phyloP scores from a whole-genome alignment of 169 alveolate genomes.

The Plasmodium knowlesi region DNA sequence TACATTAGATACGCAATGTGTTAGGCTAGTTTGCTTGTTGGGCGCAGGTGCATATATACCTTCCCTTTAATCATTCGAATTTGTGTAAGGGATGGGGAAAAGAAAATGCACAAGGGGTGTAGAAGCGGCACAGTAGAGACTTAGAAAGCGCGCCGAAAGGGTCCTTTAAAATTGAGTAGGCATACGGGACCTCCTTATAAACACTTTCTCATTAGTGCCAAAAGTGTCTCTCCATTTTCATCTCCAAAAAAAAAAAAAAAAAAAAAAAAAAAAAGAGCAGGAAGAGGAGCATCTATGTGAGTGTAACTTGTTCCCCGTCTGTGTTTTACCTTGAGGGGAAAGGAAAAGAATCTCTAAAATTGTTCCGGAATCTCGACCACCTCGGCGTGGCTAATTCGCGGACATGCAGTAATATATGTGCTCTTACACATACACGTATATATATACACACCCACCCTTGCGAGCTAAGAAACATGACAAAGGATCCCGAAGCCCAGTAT shows the following conservation, averaged over 20 bases:
- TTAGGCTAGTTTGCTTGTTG: neutral
- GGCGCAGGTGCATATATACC: neutral
- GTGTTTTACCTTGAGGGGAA: neutral
- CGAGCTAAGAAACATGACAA: constrained; percentile 32
- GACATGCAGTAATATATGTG: neutral
- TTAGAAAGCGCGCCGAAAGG: neutral
- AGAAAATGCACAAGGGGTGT: neutral
- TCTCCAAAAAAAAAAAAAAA: neutral
- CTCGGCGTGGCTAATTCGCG: neutral
- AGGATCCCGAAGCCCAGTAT: constrained; percentile 32
- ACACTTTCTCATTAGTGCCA: neutral
- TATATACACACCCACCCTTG: neutral
- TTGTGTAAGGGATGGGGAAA: neutral
- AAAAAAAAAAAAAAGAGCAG: neutral
- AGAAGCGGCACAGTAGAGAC: neutral
- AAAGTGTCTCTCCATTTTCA: neutral
- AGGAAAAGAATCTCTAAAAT: neutral
- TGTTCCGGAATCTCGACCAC: neutral
- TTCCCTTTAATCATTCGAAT: neutral
- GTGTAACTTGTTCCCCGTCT: neutral
- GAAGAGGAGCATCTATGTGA: neutral
- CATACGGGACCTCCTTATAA: neutral
- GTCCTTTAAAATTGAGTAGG: neutral
- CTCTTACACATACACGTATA: neutral
- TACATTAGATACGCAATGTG: neutral